These are phyloP conservation scores for Lichtheimia hyalospora DNA, from an alignment of 371 early-diverging fungal species.

Conservation along the genomic window DNA sequence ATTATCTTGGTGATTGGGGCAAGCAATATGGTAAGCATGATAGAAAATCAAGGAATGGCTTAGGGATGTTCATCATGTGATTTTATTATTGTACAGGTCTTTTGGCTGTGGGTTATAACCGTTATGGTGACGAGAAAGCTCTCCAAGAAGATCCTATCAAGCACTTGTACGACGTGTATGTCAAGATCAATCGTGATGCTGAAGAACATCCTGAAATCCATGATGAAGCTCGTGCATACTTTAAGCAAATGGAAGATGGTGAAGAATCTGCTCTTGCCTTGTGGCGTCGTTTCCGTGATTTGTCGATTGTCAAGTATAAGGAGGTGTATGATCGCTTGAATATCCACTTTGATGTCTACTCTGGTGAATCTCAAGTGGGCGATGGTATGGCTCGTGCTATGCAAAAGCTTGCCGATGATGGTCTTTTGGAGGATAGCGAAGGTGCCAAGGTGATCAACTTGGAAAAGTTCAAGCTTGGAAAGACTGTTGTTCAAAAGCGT, in stretches of 20 bases:
- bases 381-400: slow-evolving; percentile 81
- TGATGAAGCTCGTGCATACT: slow-evolving; percentile 94
- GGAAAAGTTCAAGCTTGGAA: slow-evolving; percentile 81
- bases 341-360: slow-evolving; percentile 96
- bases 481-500: slow-evolving; percentile 88
- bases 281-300: slow-evolving; percentile 93
- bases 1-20: slow-evolving; percentile 99
- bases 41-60: not conserved
- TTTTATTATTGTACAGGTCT: slow-evolving; percentile 51
- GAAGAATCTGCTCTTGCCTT: slow-evolving; percentile 82
- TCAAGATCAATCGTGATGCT: slow-evolving; percentile 82
- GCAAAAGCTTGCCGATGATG: slow-evolving; percentile 66
- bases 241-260: slow-evolving; percentile 97
- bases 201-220: slow-evolving; percentile 74
- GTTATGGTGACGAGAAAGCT: slow-evolving; percentile 79
- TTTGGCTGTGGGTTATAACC: slow-evolving; percentile 90
- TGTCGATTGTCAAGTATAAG: slow-evolving; percentile 95
- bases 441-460: slow-evolving; percentile 91
- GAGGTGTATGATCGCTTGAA: slow-evolving; percentile 93
- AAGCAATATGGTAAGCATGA: slow-evolving; percentile 89
- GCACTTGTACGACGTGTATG: slow-evolving; percentile 96
- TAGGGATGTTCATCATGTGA: not conserved
- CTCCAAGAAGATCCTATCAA: slow-evolving; percentile 86
- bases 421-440: slow-evolving; percentile 74
- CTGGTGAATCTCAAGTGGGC: slow-evolving; percentile 97